phyloP scores from a whole-genome alignment of 2,329 filamentous ascomycete genomes.

The Chaetomiaceae sp. region DNA sequence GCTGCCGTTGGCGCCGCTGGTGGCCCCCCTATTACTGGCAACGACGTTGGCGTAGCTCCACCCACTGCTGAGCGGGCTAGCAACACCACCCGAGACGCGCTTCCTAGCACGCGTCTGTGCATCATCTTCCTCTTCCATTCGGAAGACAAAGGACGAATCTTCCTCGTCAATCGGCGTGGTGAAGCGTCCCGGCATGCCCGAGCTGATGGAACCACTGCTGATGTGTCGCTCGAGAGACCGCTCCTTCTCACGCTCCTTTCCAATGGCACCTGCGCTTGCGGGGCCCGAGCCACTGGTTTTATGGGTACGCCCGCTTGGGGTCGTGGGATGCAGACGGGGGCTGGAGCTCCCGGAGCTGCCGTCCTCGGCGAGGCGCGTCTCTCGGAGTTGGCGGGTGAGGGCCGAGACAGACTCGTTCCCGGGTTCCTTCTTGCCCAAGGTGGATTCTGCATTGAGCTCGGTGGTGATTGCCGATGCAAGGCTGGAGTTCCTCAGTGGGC shows the following conservation, averaged over 20 bases:
- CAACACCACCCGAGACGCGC: constrained; percentile 41
- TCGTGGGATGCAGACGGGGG: constrained; percentile 48
- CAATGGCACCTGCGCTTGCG: constrained; percentile 34
- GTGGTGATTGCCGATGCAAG: constrained; percentile 50
- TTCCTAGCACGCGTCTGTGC: constrained; percentile 44
- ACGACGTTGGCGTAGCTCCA: constrained; percentile 39
- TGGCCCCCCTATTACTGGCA: constrained; percentile 15
- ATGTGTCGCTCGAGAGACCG: constrained; percentile 52
- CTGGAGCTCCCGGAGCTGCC: constrained; percentile 38
- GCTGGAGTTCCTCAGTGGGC: constrained; percentile 59
- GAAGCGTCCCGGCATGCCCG: constrained; percentile 51
- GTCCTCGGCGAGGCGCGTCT: constrained; percentile 50
- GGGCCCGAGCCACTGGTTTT: constrained; percentile 34
- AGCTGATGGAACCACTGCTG: constrained; percentile 55
- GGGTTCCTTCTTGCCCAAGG: constrained; percentile 41
- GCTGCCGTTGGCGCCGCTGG: constrained; percentile 13
- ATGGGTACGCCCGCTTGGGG: constrained; percentile 39
- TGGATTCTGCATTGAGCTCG: constrained; percentile 33
- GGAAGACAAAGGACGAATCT: constrained; percentile 59
- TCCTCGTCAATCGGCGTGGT: constrained; percentile 63
- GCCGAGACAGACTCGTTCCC: constrained; percentile 50
- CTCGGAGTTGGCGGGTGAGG: constrained; percentile 58
- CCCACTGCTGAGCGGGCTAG: constrained; percentile 28
- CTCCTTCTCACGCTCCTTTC: constrained; percentile 34
- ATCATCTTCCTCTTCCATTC: constrained; percentile 60